Percentiles rank a stretch among this genome's conserved stretches.
Conservation (phyloP, 1,139 yeast genomes). For the Taphrina deformans region DNA sequence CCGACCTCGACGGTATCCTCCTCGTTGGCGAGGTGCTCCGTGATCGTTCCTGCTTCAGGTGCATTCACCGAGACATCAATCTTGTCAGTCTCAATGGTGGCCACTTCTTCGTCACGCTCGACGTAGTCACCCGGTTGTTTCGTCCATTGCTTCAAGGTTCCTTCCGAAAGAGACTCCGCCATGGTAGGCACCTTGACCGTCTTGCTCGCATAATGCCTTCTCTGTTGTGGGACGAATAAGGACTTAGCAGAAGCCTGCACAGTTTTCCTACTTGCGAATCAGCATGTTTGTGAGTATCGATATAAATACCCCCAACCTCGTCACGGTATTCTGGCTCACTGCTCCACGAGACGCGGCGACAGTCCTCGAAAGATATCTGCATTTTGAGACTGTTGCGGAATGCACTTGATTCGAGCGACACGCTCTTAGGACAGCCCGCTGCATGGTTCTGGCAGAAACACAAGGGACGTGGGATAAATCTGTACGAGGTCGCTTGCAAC, state of each 20-base stretch:
- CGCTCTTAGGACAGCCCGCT: slow-evolving; percentile 10
- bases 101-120: slow-evolving; percentile 82
- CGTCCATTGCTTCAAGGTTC: slow-evolving; percentile 79
- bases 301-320: slow-evolving; percentile 1
- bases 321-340: not conserved
- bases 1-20: slow-evolving; percentile 97
- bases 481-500: too few species aligned
- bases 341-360: not conserved
- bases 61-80: slow-evolving; percentile 96
- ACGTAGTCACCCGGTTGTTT: slow-evolving; percentile 83
- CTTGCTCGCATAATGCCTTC: slow-evolving; percentile 25
- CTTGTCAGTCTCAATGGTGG: slow-evolving; percentile 97
- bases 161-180: slow-evolving; percentile 99
- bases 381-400: not conserved
- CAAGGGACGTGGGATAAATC: too few species aligned
- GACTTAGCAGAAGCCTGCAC: not conserved
- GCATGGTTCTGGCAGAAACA: slow-evolving; percentile 1
- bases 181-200: slow-evolving; percentile 85
- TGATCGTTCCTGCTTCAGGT: slow-evolving; percentile 86
- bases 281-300: too few species aligned
- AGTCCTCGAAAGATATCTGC: slow-evolving; percentile 4
- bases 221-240: not conserved
- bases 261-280: not conserved
- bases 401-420: not conserved
- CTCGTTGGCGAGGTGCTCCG: slow-evolving; percentile 75